phyloP scores from a whole-genome alignment of 495 filamentous ascomycete genomes.

The Terfezia boudieri region DNA sequence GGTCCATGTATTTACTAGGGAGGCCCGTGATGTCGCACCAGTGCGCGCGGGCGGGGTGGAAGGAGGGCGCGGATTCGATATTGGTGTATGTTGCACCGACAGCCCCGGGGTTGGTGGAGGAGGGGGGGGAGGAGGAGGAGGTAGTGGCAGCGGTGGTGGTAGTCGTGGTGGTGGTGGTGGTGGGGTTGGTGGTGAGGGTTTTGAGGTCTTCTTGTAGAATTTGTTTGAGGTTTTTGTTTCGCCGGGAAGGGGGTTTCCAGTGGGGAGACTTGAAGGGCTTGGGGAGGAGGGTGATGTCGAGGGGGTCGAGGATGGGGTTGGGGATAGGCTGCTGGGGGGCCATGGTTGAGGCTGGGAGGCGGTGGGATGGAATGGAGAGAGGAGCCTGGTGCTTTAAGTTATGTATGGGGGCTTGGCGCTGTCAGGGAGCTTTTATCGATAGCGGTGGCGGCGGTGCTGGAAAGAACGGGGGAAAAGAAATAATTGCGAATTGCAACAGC shows the following conservation, averaged over 20 bases:
- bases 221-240: constrained; percentile 96
- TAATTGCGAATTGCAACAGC: too few species aligned
- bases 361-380: too few species aligned
- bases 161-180: constrained; percentile 61
- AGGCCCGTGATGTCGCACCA: constrained; percentile 95
- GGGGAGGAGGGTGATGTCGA: constrained; percentile 62
- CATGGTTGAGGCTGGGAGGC: not conserved
- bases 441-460: too few species aligned
- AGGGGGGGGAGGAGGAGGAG: constrained; percentile 26
- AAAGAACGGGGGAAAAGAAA: too few species aligned
- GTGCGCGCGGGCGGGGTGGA: constrained; percentile 50
- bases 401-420: too few species aligned
- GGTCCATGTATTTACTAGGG: constrained; percentile 70
- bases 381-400: not conserved
- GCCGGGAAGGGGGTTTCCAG: constrained; percentile 80
- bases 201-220: constrained; percentile 75
- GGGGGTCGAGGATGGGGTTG: constrained; percentile 42
- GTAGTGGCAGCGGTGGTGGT: constrained; percentile 29
- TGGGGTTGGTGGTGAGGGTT: constrained; percentile 38
- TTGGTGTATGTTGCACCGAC: constrained; percentile 64
- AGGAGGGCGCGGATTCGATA: constrained; percentile 73
- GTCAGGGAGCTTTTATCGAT: too few species aligned
- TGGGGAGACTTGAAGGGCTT: constrained; percentile 70
- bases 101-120: constrained; percentile 22
- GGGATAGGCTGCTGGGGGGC: not conserved